Base-by-base conservation (phyloP, 2,329 filamentous ascomycete species). In the Aureobasidium sp. region DNA sequence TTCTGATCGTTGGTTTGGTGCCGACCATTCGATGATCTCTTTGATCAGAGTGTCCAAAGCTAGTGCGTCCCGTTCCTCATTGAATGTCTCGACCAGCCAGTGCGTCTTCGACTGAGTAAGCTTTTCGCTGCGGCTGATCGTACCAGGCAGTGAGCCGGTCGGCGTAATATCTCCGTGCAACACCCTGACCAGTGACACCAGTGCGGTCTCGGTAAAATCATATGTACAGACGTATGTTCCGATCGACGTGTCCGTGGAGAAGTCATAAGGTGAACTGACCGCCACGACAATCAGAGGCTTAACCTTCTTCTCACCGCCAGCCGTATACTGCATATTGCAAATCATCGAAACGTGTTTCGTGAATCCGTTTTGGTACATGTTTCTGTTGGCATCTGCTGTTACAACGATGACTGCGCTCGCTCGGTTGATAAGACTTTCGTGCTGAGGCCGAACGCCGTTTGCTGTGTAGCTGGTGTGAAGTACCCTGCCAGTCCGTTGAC, bases 311-410 rank as follows among this genome's bases (percentile, higher is more conserved):
- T 91, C 89, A 1, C 89, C 89, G 15, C 83, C 83, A 7, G 87
- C 85, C 7, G 85, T 84, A 64, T 78, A 80, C 62, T 91, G 82
- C 84, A 91, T 88, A 24, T 89, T 90, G 75, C 92, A 97, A 75
- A 97, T 93, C 88, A 96, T 94, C 14, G 92, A 88, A 9, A 97
- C 90, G 67, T 97, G 93, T 72, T 97, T 97, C 1, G 93, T 93
- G 71, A 97, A 97, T 0, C 91, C 91, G 56, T 91, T 86, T 72
- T 97, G 93, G 70, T 97, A 97, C 15, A 96, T 77, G 70, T 97
- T 97, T 44, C 92, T 83, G 71, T 96, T 96, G 0, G 92, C 92
- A 75, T 97, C 93, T 11, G 93, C 93, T 0, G 93, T 97, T 35
- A 97, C 83, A 56, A 97, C 87, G 65, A 97, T 88, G 65, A 97